These are phyloP conservation scores for Neocucurbitaria cava DNA, from an alignment of 2,329 filamentous ascomycete species.

Conservation along the genomic window DNA sequence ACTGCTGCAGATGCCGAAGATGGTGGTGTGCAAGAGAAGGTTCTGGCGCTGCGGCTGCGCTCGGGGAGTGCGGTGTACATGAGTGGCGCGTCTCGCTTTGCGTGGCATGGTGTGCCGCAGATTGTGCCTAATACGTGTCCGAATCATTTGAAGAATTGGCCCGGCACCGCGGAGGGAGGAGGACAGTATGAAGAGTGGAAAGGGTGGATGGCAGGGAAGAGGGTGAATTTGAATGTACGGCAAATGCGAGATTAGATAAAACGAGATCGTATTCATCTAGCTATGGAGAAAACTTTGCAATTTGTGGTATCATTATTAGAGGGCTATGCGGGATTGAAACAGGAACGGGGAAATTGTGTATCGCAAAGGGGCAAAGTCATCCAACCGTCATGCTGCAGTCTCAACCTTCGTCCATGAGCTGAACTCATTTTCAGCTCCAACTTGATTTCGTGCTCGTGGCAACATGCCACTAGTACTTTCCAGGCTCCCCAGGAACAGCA, in stretches of 20 bases:
- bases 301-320: background rate
- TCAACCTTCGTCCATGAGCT: background rate
- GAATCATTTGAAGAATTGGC: constrained; percentile 76
- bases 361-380: background rate
- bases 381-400: background rate
- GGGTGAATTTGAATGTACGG: constrained; percentile 90
- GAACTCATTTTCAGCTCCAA: background rate
- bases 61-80: constrained; percentile 94
- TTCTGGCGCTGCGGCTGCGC: constrained; percentile 57
- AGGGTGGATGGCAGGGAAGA: constrained; percentile 87
- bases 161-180: constrained; percentile 56
- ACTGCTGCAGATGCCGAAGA: constrained; percentile 16
- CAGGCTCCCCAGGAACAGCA: constrained; percentile 39
- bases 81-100: constrained; percentile 79
- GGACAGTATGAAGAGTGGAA: constrained; percentile 70
- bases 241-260: constrained; percentile 72
- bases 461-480: constrained; percentile 29
- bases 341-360: background rate
- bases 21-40: constrained; percentile 24
- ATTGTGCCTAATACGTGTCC: constrained; percentile 83
- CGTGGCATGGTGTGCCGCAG: constrained; percentile 95
- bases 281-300: background rate
- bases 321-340: background rate
- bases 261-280: background rate
- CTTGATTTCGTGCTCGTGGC: background rate